Evolutionary conservation across 2,329 filamentous ascomycete species (phyloP).

Genomic region (Fusarium sp.): DNA sequence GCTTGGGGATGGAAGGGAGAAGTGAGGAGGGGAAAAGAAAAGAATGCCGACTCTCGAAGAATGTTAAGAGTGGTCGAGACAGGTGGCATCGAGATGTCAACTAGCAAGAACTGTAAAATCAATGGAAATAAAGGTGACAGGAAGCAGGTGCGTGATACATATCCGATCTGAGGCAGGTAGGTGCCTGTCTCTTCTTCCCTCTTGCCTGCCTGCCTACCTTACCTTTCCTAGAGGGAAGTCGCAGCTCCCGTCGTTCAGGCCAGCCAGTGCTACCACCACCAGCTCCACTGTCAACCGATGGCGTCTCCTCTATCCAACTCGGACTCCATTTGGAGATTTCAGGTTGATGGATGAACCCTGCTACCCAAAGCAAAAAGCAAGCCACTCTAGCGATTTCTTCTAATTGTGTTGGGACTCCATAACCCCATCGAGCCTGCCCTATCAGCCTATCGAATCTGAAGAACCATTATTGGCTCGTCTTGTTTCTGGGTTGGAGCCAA

Average conservation of each 20-base stretch:
- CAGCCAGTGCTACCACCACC: slow-evolving; percentile 20
- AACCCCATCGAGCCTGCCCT: not conserved
- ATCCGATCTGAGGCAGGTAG: slow-evolving; percentile 13
- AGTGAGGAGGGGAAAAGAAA: slow-evolving; percentile 5
- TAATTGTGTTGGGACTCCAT: slow-evolving; percentile 35
- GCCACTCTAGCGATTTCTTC: slow-evolving; percentile 33
- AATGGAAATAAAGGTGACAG: not conserved
- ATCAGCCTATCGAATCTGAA: slow-evolving; percentile 24
- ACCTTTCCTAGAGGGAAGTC: not conserved
- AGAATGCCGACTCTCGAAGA: slow-evolving; percentile 2
- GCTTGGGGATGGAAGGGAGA: slow-evolving; percentile 11
- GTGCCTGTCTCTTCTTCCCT: not conserved
- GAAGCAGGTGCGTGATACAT: slow-evolving; percentile 5
- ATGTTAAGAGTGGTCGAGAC: slow-evolving; percentile 7
- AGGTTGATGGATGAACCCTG: slow-evolving; percentile 36
- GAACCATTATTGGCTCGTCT: slow-evolving; percentile 31
- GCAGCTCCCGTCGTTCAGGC: slow-evolving; percentile 9
- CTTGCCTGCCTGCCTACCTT: not conserved
- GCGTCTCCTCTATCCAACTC: slow-evolving; percentile 28
- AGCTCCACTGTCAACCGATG: slow-evolving; percentile 28
- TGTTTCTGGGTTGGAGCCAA: not conserved
- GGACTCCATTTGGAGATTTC: slow-evolving; percentile 23
- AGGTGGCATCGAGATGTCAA: slow-evolving; percentile 18
- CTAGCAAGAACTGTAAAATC: not conserved
- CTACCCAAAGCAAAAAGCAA: slow-evolving; percentile 38